Evolutionary conservation across 345 rosid genomes (phyloP).

Genomic region (Populus nigra): DNA sequence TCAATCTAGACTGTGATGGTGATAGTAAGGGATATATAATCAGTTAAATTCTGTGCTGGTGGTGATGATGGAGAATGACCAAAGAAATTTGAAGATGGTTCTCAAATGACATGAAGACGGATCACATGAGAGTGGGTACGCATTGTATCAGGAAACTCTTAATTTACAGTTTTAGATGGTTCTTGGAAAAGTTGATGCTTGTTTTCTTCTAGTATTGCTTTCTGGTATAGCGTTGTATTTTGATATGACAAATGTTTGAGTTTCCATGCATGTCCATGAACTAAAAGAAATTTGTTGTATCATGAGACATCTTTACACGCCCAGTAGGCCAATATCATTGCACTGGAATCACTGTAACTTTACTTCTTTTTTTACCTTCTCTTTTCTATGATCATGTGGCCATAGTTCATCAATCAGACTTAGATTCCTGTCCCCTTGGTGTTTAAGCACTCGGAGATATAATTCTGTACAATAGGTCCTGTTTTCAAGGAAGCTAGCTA

Average conservation of each 20-base stretch:
- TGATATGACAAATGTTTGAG: conserved; percentile 11
- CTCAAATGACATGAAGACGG: conserved; percentile 10
- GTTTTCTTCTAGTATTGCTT: conserved; percentile 8
- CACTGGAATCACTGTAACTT: not conserved
- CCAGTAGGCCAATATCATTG: not conserved
- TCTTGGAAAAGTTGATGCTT: conserved; percentile 11
- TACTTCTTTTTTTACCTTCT: not conserved
- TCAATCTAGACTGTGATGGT: conserved; percentile 2
- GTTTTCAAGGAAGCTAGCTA: not conserved
- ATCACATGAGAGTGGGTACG: conserved; percentile 18
- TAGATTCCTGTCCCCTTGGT: not conserved
- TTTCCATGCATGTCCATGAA: conserved; percentile 10
- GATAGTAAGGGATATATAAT: not conserved
- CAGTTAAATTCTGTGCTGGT: conserved; percentile 11
- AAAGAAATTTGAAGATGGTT: conserved; percentile 10
- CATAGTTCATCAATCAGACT: not conserved
- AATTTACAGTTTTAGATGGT: conserved; percentile 27
- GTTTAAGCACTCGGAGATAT: not conserved
- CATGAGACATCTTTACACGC: not conserved
- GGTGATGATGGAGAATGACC: conserved; percentile 18
- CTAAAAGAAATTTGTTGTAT: not conserved
- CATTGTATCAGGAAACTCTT: conserved; percentile 20
- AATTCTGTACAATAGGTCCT: not conserved
- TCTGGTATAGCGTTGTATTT: conserved; percentile 3
- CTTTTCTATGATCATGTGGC: not conserved